Percentiles rank a stretch among this genome's conserved stretches.
Evolutionary conservation across 2,329 filamentous ascomycete species (phyloP).

Genomic region (Nannizziopsis arthrosporioides): DNA sequence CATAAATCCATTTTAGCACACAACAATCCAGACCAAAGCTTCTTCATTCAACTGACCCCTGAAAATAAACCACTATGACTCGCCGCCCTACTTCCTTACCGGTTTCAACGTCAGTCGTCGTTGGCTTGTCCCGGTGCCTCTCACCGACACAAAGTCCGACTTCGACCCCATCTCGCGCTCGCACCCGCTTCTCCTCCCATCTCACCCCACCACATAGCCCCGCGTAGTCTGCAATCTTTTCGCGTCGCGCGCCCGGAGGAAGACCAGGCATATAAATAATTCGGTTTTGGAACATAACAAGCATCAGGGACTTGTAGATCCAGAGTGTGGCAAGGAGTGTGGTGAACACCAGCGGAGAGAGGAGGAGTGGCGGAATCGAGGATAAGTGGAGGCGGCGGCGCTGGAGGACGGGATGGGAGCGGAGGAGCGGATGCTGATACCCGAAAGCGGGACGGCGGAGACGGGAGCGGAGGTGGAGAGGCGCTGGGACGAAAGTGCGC

Average conservation of each 20-base stretch:
- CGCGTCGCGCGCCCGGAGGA: constrained; percentile 56
- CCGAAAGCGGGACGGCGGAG: background rate
- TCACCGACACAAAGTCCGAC: constrained; percentile 48
- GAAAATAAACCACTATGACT: constrained; percentile 39
- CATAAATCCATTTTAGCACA: background rate
- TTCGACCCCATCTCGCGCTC: constrained; percentile 52
- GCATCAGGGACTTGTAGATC: constrained; percentile 56
- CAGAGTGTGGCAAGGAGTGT: constrained; percentile 55
- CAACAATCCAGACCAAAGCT: background rate
- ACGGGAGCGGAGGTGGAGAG: background rate
- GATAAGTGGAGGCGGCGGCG: constrained; percentile 18
- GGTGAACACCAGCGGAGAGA: constrained; percentile 55
- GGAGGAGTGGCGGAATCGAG: constrained; percentile 34
- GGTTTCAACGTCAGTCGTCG: background rate
- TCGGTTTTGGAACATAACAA: constrained; percentile 66
- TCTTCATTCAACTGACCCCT: constrained; percentile 28
- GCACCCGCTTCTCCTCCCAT: constrained; percentile 55
- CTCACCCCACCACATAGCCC: constrained; percentile 47
- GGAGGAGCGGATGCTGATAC: background rate
- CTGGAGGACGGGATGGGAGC: background rate
- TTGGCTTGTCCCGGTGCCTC: background rate
- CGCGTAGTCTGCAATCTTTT: constrained; percentile 55
- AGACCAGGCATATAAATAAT: constrained; percentile 72
- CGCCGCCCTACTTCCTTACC: constrained; percentile 15
- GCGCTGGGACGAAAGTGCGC: background rate